phyloP scores from a whole-genome alignment of 106 monocot genomes.

The Platanthera zijinensis region DNA sequence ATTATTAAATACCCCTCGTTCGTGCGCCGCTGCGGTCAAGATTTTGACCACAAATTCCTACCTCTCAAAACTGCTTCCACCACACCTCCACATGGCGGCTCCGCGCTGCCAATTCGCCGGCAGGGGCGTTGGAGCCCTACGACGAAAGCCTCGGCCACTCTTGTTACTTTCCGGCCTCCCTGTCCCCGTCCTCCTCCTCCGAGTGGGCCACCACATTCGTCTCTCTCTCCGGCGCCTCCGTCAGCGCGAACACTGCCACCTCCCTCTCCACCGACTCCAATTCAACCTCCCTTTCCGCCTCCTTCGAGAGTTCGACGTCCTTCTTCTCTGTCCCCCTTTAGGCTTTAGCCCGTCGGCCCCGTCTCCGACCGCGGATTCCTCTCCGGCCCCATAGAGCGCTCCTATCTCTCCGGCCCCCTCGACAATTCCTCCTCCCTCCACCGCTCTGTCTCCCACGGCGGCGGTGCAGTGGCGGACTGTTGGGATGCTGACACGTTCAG shows the following conservation, averaged over 20 bases:
- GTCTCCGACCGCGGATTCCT: slow-evolving; percentile 29
- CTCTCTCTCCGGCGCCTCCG: slow-evolving; percentile 73
- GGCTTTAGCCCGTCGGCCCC: slow-evolving; percentile 19
- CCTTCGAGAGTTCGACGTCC: slow-evolving; percentile 36
- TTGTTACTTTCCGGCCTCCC: slow-evolving; percentile 45
- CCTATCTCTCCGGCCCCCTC: slow-evolving; percentile 34
- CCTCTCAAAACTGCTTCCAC: slow-evolving; percentile 7
- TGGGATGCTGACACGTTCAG: too few relatives aligned
- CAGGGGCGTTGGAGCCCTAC: slow-evolving; percentile 12
- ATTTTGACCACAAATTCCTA: too few relatives aligned
- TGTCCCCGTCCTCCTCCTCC: background rate
- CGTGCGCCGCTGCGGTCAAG: too few relatives aligned
- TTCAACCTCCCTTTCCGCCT: slow-evolving; percentile 3
- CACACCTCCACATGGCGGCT: slow-evolving; percentile 21
- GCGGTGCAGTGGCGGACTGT: background rate
- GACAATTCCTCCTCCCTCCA: background rate
- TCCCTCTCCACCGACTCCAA: slow-evolving; percentile 29
- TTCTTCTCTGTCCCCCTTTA: slow-evolving; percentile 33
- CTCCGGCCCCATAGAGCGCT: slow-evolving; percentile 53
- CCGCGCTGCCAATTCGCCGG: background rate
- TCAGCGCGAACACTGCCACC: slow-evolving; percentile 71
- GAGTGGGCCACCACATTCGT: slow-evolving; percentile 22
- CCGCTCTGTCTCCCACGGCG: slow-evolving; percentile 20
- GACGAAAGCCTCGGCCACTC: slow-evolving; percentile 85
- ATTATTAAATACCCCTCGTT: too few relatives aligned